Evolutionary conservation across 768 basidiomycete species (phyloP), one percentile per base, ranked within the genome.

Genomic region (Clathrus columnatus): DNA sequence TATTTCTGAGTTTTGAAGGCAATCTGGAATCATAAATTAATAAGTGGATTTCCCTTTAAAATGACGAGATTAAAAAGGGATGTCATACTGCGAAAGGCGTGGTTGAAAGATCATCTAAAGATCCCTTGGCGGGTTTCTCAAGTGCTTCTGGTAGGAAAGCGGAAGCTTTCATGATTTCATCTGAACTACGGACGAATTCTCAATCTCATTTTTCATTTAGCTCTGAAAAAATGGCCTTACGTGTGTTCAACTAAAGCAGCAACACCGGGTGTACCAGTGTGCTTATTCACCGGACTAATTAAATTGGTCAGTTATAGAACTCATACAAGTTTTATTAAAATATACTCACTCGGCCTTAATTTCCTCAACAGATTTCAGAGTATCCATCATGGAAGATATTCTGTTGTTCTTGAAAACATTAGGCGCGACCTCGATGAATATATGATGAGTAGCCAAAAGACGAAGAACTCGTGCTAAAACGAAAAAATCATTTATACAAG

Each of bases 371-470:
- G 69, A 64, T 65, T 84, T 84, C 5, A 87, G 84, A 0, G 80
- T 81, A 62, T 89, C 86, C 4, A 90, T 68, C 11, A 83, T 68
- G 7, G 82, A 82, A 3, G 83, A 83, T 54, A 88, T 74, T 32
- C 87, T 77, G 61, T 85, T 91, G 51, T 80, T 74, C 7, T 85
- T 74, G 61, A 91, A 91, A 5, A 83, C 80, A 62, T 90, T 78
- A 2, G 86, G 87, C 8, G 76, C 72, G 2, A 79, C 72, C 66
- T 91, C 89, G 42, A 76, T 74, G 28, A 86, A 72, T 51, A 90
- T 78, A 65, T 90, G 87, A 63, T 88, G 85, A 0, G 87, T 87
- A 10, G 87, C 86, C 45, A 91, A 76, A 21, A 89, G 73, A 44
- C 88, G 83, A 42, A 91, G 75, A 29, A 80, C 76, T 62, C 89